Evolutionary conservation across 495 filamentous ascomycete genomes (phyloP).

Genomic region (Neurospora sp.): DNA sequence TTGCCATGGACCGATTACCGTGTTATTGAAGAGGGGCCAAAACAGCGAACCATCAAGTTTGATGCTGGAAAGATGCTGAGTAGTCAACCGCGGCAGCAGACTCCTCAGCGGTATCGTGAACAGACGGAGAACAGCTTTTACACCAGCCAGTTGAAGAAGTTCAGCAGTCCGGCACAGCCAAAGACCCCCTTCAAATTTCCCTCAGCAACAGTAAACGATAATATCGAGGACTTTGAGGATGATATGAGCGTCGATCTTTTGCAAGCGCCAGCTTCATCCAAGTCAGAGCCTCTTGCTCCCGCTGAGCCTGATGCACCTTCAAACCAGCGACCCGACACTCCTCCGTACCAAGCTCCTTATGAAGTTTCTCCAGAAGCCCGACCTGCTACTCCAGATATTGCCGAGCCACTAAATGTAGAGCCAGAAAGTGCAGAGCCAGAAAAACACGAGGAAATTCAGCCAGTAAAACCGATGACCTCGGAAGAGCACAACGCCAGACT

Average conservation of each 20-base stretch:
- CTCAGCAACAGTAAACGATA: background rate
- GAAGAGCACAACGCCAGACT: conserved; percentile 86
- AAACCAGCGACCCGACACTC: background rate
- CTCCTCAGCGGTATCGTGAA: conserved; percentile 53
- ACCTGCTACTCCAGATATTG: background rate
- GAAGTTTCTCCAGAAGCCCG: background rate
- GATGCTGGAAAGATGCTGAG: conserved; percentile 58
- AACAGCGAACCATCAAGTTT: conserved; percentile 63
- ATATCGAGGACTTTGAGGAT: conserved; percentile 11
- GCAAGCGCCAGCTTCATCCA: background rate
- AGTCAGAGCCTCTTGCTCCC: background rate
- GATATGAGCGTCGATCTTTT: conserved; percentile 14
- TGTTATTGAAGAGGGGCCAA: conserved; percentile 68
- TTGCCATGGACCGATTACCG: conserved; percentile 78
- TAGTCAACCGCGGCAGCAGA: conserved; percentile 15
- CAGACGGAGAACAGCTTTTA: conserved; percentile 75
- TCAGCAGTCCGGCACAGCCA: conserved; percentile 18
- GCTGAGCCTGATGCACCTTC: background rate
- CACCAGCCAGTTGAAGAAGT: conserved; percentile 51
- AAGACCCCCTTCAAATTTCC: background rate
- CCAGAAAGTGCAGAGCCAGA: background rate
- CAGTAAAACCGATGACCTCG: conserved; percentile 49
- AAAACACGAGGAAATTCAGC: background rate
- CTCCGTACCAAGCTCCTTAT: background rate
- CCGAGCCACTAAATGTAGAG: background rate